Base-by-base conservation (phyloP, 371 early-diverging fungal genomes). In the Paramicrosporidium saccamoebae region DNA sequence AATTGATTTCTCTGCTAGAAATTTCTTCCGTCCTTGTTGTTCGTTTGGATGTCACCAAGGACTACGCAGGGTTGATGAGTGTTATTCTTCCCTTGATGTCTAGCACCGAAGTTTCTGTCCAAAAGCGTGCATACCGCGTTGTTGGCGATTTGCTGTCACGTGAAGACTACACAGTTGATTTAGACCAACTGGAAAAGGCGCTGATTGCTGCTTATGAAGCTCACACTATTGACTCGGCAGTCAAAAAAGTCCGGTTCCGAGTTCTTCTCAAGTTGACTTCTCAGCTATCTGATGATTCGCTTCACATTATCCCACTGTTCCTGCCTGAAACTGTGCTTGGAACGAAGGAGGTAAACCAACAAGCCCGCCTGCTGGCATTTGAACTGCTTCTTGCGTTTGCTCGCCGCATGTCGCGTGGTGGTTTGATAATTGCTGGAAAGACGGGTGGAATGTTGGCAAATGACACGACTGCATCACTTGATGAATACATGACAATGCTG, bases 261-360 rank as follows among this genome's bases (percentile, higher is more conserved):
- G 39, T 48, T 12, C 37, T 72, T 15, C 40, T 48, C 6, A 41
- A 53, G 18, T 32, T 48, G 1, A 46, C 67, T 11, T 35, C 45
- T 11, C 31, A 46, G 7, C 36, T 73, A 24, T 49, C 60, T 3
- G 32, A 46, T 17, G 33, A 48, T 7, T 61, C 68, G 30, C 41
- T 82, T 18, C 62, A 66, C 38, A 64, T 74, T 39, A 53, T 86
- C 2, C 79, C 86, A 6, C 50, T 59, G 14, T 50, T 71, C 20
- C 36, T 82, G 16, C 64, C 81, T 3, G 94, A 88, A 41, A 72
- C 61, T 12, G 78, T 92, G 18, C 42, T 86, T 13, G 58, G 64
- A 13, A 68, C 78, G 21, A 88, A 92, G 49, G 94, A 88, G 27
- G 58, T 58, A 14, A 79, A 64, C 27, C 82, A 86, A 46, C 67